These are phyloP conservation scores for Quercus gilva DNA, from an alignment of 306 rosid species.

Conservation along the genomic window DNA sequence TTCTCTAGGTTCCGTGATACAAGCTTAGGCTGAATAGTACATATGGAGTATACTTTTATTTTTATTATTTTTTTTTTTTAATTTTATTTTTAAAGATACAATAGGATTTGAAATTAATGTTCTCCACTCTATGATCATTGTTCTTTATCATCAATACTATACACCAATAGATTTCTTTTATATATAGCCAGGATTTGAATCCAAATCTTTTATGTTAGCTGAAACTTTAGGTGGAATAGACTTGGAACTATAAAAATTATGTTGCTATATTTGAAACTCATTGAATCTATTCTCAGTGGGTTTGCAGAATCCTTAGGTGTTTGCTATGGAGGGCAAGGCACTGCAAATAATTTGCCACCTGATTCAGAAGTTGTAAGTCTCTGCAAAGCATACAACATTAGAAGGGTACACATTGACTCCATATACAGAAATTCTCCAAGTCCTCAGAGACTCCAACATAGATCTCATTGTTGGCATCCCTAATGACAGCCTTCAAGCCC, in stretches of 20 bases:
- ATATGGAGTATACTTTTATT: too few relatives aligned
- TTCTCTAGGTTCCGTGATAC: too few relatives aligned
- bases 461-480: background rate
- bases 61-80: too few relatives aligned
- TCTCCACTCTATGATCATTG: too few relatives aligned
- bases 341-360: background rate
- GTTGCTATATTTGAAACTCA: background rate
- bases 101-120: too few relatives aligned
- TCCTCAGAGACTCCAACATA: background rate
- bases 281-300: background rate
- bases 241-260: background rate
- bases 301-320: background rate
- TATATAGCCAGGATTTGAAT: too few relatives aligned
- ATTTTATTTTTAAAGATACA: too few relatives aligned
- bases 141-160: too few relatives aligned
- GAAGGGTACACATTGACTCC: background rate
- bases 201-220: too few relatives aligned
- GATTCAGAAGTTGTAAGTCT: background rate
- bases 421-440: background rate
- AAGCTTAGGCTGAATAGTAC: too few relatives aligned
- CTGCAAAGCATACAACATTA: background rate
- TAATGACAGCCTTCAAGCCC: background rate
- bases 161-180: too few relatives aligned
- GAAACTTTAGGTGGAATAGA: too few relatives aligned
- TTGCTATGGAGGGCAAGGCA: background rate